phyloP scores from a whole-genome alignment of 163 green algal species.

The Chlorella variabilis region DNA sequence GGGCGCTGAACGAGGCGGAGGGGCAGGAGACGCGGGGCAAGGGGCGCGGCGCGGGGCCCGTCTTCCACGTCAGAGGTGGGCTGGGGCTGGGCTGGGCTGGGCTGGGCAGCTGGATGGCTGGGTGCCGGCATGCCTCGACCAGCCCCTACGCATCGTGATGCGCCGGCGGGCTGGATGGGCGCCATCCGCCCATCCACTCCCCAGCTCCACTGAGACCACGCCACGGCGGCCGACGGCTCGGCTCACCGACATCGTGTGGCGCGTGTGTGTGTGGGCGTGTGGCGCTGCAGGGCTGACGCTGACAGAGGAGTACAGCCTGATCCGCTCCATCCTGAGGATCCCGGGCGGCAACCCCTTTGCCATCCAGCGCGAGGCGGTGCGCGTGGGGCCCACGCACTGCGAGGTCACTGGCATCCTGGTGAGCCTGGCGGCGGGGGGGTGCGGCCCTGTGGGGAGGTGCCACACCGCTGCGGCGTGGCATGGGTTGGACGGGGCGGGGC shows the following conservation, averaged over 20 bases:
- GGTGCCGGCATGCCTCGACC: too few relatives aligned
- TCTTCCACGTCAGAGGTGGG: conserved; percentile 72
- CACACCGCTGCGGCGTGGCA: too few relatives aligned
- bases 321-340: conserved; percentile 40
- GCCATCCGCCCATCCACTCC: too few relatives aligned
- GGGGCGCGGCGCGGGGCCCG: conserved; percentile 46
- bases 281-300: conserved; percentile 69
- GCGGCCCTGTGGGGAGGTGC: too few relatives aligned
- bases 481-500: too few relatives aligned
- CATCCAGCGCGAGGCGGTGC: conserved; percentile 6
- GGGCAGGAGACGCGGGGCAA: conserved; percentile 53
- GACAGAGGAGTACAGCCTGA: conserved; percentile 59
- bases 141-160: too few relatives aligned
- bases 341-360: conserved; percentile 30
- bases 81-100: too few relatives aligned
- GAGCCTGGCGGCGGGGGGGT: not conserved
- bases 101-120: not conserved
- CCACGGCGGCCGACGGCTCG: too few relatives aligned
- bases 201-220: too few relatives aligned
- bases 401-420: conserved; percentile 77
- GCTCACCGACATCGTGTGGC: too few relatives aligned
- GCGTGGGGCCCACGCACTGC: conserved; percentile 34
- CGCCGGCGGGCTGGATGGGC: too few relatives aligned
- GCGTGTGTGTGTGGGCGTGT: not conserved
- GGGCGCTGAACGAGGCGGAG: conserved; percentile 74